Conservation (phyloP, 768 basidiomycete species). For the Naganishia onofrii region DNA sequence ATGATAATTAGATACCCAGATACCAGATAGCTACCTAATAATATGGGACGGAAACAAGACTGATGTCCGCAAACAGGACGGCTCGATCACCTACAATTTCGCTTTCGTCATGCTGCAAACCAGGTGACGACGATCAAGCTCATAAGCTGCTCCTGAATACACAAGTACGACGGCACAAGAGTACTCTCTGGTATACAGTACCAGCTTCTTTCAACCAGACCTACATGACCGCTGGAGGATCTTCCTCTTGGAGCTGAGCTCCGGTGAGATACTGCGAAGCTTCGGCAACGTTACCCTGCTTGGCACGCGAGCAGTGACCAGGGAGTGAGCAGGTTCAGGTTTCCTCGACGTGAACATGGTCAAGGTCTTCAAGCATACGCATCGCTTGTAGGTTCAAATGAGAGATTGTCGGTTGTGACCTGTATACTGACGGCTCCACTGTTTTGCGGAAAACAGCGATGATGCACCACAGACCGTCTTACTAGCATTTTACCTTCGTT, state of each 20-base stretch:
- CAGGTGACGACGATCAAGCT: no score
- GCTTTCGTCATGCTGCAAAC: no score
- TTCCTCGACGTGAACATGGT: conserved; percentile 27
- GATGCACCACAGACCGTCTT: conserved; percentile 92
- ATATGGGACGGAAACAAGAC: no score
- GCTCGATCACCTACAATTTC: no score
- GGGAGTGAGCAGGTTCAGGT: no score
- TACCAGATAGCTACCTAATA: no score
- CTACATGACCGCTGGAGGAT: not conserved
- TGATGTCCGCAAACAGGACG: no score
- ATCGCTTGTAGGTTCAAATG: conserved; percentile 27
- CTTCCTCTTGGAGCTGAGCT: conserved; percentile 18
- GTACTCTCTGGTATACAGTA: not conserved
- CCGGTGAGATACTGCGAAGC: not conserved
- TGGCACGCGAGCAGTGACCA: not conserved
- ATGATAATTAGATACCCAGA: no score
- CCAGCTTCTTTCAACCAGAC: not conserved
- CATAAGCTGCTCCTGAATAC: no score
- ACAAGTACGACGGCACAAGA: no score
- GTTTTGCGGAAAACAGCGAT: conserved; percentile 55
- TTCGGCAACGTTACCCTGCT: not conserved
- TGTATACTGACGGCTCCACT: no score
- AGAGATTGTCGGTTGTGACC: no score
- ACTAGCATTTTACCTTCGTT: conserved; percentile 88
- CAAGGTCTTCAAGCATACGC: conserved; percentile 30